Conservation (phyloP, 139 green algal species). For the Picochlorum sp. region DNA sequence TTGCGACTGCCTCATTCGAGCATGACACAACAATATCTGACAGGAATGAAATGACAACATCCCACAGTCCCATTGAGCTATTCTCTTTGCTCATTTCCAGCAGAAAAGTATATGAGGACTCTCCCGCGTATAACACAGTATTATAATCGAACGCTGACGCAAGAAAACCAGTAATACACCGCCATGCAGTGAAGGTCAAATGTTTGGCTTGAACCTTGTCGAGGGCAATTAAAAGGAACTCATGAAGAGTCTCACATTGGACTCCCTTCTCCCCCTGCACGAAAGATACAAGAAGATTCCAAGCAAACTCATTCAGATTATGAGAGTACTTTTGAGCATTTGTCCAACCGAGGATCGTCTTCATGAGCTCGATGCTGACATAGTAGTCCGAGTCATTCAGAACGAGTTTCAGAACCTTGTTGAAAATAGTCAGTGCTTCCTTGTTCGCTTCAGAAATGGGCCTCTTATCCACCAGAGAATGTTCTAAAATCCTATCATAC, state of each 20-base stretch:
- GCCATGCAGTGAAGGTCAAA: neutral
- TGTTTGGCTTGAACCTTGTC: neutral
- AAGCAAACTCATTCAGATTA: neutral
- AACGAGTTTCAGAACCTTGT: neutral
- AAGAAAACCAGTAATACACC: too few relatives aligned
- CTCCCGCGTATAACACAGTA: too few relatives aligned
- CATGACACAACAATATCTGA: too few relatives aligned
- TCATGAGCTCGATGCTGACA: neutral
- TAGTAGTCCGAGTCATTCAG: neutral
- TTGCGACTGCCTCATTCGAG: too few relatives aligned
- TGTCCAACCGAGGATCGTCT: neutral
- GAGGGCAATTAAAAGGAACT: neutral
- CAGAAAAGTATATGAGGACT: too few relatives aligned
- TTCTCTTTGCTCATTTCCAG: too few relatives aligned
- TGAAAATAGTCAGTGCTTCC: neutral
- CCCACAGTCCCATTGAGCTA: too few relatives aligned
- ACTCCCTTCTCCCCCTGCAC: conserved; percentile 1
- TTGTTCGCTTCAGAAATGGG: too few relatives aligned
- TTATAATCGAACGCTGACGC: too few relatives aligned
- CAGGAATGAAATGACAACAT: too few relatives aligned
- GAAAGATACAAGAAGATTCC: neutral
- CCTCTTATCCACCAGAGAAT: too few relatives aligned
- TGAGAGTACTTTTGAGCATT: neutral
- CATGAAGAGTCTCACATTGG: neutral
- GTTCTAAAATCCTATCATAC: too few relatives aligned